Percentiles rank a stretch among this genome's conserved stretches.
Evolutionary conservation across 176 grass and related monocot genomes (phyloP).

Genomic region (Ananas comosus): DNA sequence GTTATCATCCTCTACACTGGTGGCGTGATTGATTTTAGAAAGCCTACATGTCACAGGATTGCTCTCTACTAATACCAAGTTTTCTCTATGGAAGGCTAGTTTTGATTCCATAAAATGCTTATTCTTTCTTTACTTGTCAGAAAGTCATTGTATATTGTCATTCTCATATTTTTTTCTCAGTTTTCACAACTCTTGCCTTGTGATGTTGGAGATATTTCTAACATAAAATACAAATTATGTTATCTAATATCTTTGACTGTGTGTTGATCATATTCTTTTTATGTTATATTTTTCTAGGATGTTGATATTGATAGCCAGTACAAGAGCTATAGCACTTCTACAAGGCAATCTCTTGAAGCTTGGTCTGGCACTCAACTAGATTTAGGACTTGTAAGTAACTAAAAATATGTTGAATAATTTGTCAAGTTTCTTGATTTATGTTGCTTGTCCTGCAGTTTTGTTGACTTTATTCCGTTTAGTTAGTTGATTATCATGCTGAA

Average conservation of each 20-base stretch:
- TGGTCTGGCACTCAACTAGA: conserved; percentile 66
- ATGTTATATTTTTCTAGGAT: conserved; percentile 26
- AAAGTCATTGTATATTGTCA: too few relatives aligned
- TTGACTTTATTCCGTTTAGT: too few relatives aligned
- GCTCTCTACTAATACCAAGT: too few relatives aligned
- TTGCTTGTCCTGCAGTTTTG: background rate
- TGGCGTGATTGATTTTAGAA: too few relatives aligned
- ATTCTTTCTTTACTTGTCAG: too few relatives aligned
- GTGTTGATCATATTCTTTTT: conserved; percentile 10
- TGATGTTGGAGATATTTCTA: background rate
- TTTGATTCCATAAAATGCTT: too few relatives aligned
- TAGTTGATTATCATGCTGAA: too few relatives aligned
- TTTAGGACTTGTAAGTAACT: conserved; percentile 68
- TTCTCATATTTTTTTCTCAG: too few relatives aligned
- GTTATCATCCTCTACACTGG: too few relatives aligned
- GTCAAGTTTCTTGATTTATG: background rate
- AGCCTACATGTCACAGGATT: too few relatives aligned
- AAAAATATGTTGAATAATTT: background rate
- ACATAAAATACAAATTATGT: background rate
- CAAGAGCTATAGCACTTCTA: conserved; percentile 51
- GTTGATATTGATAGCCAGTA: conserved; percentile 65
- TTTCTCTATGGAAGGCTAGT: too few relatives aligned
- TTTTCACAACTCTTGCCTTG: background rate
- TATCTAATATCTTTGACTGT: background rate
- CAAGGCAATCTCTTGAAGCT: conserved; percentile 87